Evolutionary conservation across 139 green algal species (phyloP), one percentile per base, ranked within the genome.

Genomic region (Pycnococcus provasolii): DNA sequence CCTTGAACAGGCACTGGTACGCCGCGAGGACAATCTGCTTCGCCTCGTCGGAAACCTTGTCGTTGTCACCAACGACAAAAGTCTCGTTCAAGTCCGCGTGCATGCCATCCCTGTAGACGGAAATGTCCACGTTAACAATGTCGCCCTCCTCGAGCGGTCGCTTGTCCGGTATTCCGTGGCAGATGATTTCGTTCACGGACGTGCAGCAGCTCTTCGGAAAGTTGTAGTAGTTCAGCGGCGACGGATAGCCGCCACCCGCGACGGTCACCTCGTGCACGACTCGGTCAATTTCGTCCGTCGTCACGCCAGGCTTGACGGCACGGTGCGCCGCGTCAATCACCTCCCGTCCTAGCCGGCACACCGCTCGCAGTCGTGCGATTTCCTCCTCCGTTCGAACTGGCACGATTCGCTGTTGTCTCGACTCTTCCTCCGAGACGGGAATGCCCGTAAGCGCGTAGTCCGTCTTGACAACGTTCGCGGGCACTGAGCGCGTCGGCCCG

Each of bases 71-170:
- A 13, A 95, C 89, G 48, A 82, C 76, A 72, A 87, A 94, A 15
- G 90, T 97, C 82, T 99, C 93, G 63, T 98, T 98, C 4, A 99
- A 68, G 73, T 99, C 93, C 0, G 88, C 93, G 77, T 98, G 88
- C 65, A 80, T 95, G 51, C 92, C 91, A 39, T 90, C 82, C 54
- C 88, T 76, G 73, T 84, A 95, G 3, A 86, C 88, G 0, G 88
- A 89, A 39, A 99, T 85, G 75, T 99, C 93, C 5, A 99, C 82
- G 73, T 99, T 99, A 45, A 97, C 81, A 6, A 97, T 95, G 82
- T 99, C 93, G 0, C 93, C 93, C 1, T 92, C 79, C 62, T 88
- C n/a, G 45, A 99, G 81, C 67, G 85, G 78, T 4, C 93, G 79
- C 46, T 68, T 59, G 74, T 99, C 93, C 1, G 93, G 93, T 57